Conservation (phyloP, 202 grass and related monocot species). For the Carex sylvatica region DNA sequence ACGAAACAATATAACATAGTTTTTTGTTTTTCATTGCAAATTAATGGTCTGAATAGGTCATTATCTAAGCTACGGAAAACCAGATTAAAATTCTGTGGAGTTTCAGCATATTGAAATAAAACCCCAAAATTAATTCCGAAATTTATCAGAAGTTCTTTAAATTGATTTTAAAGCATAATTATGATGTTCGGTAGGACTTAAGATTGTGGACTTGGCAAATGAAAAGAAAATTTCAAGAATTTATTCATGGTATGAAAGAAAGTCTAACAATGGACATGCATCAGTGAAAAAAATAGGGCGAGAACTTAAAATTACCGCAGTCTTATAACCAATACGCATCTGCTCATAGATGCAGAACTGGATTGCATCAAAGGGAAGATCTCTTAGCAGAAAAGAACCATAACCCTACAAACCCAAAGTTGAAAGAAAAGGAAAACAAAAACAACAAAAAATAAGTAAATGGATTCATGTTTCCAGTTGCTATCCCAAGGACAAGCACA, state of each 20-base stretch:
- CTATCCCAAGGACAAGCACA: neutral
- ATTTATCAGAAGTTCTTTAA: neutral
- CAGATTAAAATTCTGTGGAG: neutral
- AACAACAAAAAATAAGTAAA: neutral
- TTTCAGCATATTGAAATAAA: neutral
- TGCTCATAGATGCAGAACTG: slow-evolving; percentile 97
- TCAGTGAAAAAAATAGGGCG: neutral
- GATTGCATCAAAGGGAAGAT: slow-evolving; percentile 89
- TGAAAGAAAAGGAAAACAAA: neutral
- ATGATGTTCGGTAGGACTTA: too few species aligned
- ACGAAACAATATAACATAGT: neutral
- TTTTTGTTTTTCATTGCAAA: neutral
- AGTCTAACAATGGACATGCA: neutral
- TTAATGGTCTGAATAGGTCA: neutral
- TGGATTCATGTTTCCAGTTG: neutral
- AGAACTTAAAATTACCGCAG: slow-evolving; percentile 38
- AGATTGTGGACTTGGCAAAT: neutral
- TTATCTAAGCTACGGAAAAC: neutral
- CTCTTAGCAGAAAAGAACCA: slow-evolving; percentile 85
- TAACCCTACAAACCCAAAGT: slow-evolving; percentile 57
- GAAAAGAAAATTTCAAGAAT: neutral
- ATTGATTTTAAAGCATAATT: neutral
- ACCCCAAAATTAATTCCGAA: neutral
- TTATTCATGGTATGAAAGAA: neutral
- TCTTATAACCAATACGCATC: slow-evolving; percentile 90